Evolutionary conservation across 305 asterid species (phyloP).

Genomic region (Rubia tinctorum): DNA sequence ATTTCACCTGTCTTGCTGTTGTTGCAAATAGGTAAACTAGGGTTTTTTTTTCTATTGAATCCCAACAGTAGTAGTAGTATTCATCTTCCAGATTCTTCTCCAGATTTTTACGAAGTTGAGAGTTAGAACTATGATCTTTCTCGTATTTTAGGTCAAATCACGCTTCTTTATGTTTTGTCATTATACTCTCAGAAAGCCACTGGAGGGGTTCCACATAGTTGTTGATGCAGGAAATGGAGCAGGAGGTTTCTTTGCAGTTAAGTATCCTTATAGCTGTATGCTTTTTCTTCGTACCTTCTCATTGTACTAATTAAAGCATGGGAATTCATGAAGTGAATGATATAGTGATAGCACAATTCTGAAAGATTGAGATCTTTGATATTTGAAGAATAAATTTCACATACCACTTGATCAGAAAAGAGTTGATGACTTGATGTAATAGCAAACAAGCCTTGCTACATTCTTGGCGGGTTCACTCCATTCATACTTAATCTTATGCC

Average conservation of each 20-base stretch:
- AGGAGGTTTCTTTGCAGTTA: conserved; percentile 95
- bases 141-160: conserved; percentile 14
- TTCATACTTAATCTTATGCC: background rate
- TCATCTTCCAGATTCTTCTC: background rate
- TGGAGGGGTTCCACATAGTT: conserved; percentile 94
- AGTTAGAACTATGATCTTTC: background rate
- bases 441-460: background rate
- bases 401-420: background rate
- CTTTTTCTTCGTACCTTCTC: background rate
- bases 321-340: background rate
- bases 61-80: background rate
- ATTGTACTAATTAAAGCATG: background rate
- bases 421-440: background rate
- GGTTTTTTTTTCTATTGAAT: conserved; percentile 1
- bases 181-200: conserved; percentile 75
- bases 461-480: background rate
- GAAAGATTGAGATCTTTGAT: background rate
- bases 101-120: background rate
- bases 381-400: background rate
- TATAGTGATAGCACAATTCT: background rate
- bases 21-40: conserved; percentile 6
- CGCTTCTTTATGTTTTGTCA: conserved; percentile 28
- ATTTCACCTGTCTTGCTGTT: conserved; percentile 8
- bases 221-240: conserved; percentile 99
- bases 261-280: conserved; percentile 26